Evolutionary conservation across 805 yeast species (phyloP).

Genomic region (Cyberlindnera lachancei): DNA sequence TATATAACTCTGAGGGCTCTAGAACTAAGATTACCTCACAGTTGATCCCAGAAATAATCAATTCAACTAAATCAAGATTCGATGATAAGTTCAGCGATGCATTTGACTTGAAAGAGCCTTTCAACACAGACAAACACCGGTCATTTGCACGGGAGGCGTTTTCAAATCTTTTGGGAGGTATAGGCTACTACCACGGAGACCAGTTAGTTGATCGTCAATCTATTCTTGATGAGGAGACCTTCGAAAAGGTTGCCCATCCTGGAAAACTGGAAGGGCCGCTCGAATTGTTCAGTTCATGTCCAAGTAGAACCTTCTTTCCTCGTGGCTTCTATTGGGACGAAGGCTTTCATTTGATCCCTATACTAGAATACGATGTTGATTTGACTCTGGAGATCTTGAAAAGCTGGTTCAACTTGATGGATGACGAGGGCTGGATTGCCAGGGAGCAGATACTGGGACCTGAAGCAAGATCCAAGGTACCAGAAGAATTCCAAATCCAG

Average conservation of each 20-base stretch:
- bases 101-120: constrained; percentile 51
- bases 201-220: constrained; percentile 73
- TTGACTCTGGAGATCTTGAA: constrained; percentile 69
- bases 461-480: constrained; percentile 85
- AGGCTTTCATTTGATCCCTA: constrained; percentile 85
- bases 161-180: constrained; percentile 83
- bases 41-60: constrained; percentile 15
- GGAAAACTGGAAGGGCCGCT: constrained; percentile 70
- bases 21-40: constrained; percentile 31
- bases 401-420: constrained; percentile 84
- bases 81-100: constrained; percentile 43
- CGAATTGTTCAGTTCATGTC: constrained; percentile 75
- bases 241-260: constrained; percentile 38
- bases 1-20: constrained; percentile 44
- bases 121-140: constrained; percentile 32
- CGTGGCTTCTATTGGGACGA: constrained; percentile 99
- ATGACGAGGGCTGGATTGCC: constrained; percentile 94
- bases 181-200: constrained; percentile 82
- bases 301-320: constrained; percentile 91
- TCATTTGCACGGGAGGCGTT: constrained; percentile 70
- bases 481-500: constrained; percentile 74
- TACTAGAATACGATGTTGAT: constrained; percentile 77
- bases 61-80: constrained; percentile 26
- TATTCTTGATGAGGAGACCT: constrained; percentile 60
- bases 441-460: constrained; percentile 90